Conservation (phyloP, 805 yeast genomes). For the Cyberlindnera mississippiensis region DNA sequence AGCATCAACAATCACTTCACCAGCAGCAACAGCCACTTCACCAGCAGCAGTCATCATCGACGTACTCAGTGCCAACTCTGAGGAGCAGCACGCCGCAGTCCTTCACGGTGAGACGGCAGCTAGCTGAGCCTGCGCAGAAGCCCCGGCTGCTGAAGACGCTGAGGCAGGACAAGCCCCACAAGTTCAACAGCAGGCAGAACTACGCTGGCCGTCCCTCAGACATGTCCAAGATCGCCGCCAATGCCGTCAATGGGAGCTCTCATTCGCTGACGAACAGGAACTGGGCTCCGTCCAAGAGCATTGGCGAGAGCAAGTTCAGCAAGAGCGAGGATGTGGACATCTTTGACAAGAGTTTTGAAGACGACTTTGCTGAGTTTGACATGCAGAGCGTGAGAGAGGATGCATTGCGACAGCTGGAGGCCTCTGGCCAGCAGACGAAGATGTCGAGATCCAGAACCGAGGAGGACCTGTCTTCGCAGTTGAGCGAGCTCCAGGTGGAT, state of each 20-base stretch:
- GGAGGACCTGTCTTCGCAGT: constrained; percentile 8
- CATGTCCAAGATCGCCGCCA: constrained; percentile 29
- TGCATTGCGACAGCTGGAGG: constrained; percentile 25
- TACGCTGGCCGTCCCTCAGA: constrained; percentile 15
- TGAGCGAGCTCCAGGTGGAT: neutral
- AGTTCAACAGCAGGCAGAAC: constrained; percentile 14
- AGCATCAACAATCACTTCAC: neutral
- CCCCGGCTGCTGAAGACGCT: constrained; percentile 33
- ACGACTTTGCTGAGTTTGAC: constrained; percentile 21
- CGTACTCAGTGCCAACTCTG: constrained; percentile 23
- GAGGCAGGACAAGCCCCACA: constrained; percentile 26
- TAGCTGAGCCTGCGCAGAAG: constrained; percentile 17
- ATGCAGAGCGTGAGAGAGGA: constrained; percentile 22
- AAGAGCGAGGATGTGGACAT: constrained; percentile 19
- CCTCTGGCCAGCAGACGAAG: constrained; percentile 21
- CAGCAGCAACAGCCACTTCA: neutral
- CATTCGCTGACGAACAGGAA: constrained; percentile 7
- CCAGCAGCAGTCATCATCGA: neutral
- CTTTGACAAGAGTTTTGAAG: constrained; percentile 25
- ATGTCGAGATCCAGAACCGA: constrained; percentile 16
- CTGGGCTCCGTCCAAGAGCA: constrained; percentile 26
- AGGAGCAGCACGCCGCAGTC: constrained; percentile 24
- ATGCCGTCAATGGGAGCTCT: constrained; percentile 5
- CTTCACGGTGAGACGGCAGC: constrained; percentile 23
- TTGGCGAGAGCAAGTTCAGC: neutral